Conservation (phyloP, 208 protist genomes). For the Crithidia bombi region DNA sequence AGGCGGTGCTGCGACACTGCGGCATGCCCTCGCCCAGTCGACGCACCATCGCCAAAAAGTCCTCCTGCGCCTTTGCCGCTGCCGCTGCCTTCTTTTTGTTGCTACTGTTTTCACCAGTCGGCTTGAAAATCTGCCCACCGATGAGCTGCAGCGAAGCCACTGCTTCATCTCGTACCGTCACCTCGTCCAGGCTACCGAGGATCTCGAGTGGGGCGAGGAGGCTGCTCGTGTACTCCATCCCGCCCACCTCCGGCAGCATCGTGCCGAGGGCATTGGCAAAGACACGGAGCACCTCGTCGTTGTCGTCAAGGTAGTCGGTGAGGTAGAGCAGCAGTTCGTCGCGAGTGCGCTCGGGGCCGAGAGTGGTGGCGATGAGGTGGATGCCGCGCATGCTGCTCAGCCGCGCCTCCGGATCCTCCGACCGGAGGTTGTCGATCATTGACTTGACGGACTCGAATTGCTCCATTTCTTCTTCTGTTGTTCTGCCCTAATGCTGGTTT, state of each 20-base stretch:
- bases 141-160: conserved; percentile 84
- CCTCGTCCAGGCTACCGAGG: conserved; percentile 97
- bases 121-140: conserved; percentile 67
- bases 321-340: conserved; percentile 98
- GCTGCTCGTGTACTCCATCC: conserved; percentile 84
- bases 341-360: conserved; percentile 96
- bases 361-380: conserved; percentile 96
- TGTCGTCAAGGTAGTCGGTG: conserved; percentile 98
- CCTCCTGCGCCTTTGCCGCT: conserved; percentile 59
- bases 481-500: neutral
- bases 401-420: conserved; percentile 95
- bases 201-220: conserved; percentile 96
- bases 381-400: conserved; percentile 97
- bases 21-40: conserved; percentile 93
- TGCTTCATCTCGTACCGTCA: conserved; percentile 97
- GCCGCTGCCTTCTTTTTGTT: conserved; percentile 3
- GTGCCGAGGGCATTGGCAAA: conserved; percentile 97
- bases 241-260: conserved; percentile 97
- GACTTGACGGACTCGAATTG: conserved; percentile 95
- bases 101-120: conserved; percentile 14
- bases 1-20: conserved; percentile 94
- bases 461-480: conserved; percentile 60
- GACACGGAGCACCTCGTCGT: conserved; percentile 98
- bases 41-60: conserved; percentile 90
- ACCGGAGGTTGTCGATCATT: conserved; percentile 97